Conservation (phyloP, 1,139 yeast species). For the Sugiyamaella neomexicana region DNA sequence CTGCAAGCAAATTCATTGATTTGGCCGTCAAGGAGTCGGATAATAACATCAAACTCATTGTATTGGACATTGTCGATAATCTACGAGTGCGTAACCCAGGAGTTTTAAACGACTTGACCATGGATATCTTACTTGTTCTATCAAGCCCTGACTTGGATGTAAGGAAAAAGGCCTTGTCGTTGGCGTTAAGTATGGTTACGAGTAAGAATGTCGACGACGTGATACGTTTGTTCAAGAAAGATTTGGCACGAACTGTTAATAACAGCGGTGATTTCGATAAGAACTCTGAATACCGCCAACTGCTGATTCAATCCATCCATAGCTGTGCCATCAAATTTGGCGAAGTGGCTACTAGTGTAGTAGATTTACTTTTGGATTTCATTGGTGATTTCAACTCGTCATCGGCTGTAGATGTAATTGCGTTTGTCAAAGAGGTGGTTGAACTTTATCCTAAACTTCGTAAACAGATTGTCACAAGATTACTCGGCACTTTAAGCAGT, state of each 20-base stretch:
- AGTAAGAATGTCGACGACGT: conserved; percentile 94
- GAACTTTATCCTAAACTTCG: conserved; percentile 88
- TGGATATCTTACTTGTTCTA: conserved; percentile 84
- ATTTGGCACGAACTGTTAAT: conserved; percentile 63
- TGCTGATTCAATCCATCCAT: conserved; percentile 85
- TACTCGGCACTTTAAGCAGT: conserved; percentile 60
- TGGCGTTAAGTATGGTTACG: conserved; percentile 75
- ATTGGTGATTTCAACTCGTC: conserved; percentile 78
- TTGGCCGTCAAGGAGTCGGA: conserved; percentile 90
- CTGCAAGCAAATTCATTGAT: conserved; percentile 83
- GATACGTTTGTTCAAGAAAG: conserved; percentile 86
- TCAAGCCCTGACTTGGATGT: conserved; percentile 89
- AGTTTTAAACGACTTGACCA: conserved; percentile 75
- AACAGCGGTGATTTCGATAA: conserved; percentile 59
- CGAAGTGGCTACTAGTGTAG: conserved; percentile 90
- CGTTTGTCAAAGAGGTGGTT: conserved; percentile 89
- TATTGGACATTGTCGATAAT: conserved; percentile 80
- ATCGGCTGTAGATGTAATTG: conserved; percentile 86
- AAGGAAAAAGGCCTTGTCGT: conserved; percentile 81
- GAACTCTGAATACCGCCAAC: conserved; percentile 81
- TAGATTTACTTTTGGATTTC: conserved; percentile 82
- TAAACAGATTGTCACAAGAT: conserved; percentile 60
- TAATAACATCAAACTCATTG: conserved; percentile 89
- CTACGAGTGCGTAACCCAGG: conserved; percentile 79
- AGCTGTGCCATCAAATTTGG: conserved; percentile 84